Evolutionary conservation across 192 early-diverging fungal species (phyloP).

Genomic region (Ambispora gerdemannii): DNA sequence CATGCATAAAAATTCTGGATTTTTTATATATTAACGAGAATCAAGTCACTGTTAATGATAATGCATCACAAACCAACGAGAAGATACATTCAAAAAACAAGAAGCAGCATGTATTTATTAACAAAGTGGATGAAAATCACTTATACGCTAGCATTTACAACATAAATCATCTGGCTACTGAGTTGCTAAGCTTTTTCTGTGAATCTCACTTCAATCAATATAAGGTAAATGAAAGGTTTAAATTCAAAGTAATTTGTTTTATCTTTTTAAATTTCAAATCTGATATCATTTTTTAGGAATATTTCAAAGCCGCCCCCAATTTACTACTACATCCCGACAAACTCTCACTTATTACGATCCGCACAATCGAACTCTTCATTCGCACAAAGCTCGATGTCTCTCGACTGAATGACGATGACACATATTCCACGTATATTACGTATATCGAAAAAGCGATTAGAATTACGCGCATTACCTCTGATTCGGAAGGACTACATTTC

Average conservation of each 20-base stretch:
- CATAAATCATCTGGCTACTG: background rate
- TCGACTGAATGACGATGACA: slow-evolving; percentile 9
- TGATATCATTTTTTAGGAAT: background rate
- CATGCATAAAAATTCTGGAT: background rate
- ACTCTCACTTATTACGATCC: slow-evolving; percentile 29
- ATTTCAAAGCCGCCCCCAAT: background rate
- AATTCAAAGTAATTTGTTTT: background rate
- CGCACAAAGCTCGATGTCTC: slow-evolving; percentile 29
- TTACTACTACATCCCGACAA: slow-evolving; percentile 8
- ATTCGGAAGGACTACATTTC: slow-evolving; percentile 47
- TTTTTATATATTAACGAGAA: background rate
- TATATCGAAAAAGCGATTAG: slow-evolving; percentile 34
- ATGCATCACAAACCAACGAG: background rate
- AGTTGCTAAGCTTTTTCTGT: background rate
- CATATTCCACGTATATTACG: slow-evolving; percentile 13
- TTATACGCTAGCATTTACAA: background rate
- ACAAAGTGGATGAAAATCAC: background rate
- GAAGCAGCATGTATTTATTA: background rate
- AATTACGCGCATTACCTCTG: slow-evolving; percentile 29
- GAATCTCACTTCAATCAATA: slow-evolving; percentile 8
- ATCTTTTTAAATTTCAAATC: background rate
- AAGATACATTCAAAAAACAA: background rate
- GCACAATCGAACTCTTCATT: slow-evolving; percentile 33
- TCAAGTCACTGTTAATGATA: background rate
- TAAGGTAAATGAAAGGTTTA: background rate